Percentiles rank a stretch among this genome's conserved stretches.
These are phyloP conservation scores for Vanderwaltozyma polyspora DNA, from an alignment of 805 yeast species.

Conservation along the genomic window DNA sequence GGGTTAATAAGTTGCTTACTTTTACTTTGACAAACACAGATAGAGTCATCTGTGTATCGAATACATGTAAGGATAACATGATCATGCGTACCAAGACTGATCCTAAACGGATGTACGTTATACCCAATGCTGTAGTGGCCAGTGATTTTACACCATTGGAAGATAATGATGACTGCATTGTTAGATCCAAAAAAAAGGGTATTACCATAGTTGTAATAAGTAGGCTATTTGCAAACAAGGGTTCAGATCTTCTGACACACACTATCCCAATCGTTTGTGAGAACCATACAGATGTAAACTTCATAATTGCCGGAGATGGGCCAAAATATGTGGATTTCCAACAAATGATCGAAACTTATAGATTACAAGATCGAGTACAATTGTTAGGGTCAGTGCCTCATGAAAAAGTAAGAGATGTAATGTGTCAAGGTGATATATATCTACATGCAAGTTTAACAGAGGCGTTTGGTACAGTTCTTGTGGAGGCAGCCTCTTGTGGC, in stretches of 20 bases:
- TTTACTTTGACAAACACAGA: slow-evolving; percentile 81
- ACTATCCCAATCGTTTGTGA: slow-evolving; percentile 76
- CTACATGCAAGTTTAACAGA: slow-evolving; percentile 90
- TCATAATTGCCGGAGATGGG: slow-evolving; percentile 92
- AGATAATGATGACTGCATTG: not conserved
- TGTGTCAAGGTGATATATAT: slow-evolving; percentile 89
- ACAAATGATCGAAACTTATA: slow-evolving; percentile 83
- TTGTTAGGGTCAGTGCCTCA: slow-evolving; percentile 81
- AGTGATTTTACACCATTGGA: slow-evolving; percentile 55
- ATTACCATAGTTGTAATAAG: slow-evolving; percentile 87
- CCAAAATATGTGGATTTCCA: slow-evolving; percentile 89
- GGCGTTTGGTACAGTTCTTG: slow-evolving; percentile 94
- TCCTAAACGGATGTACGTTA: slow-evolving; percentile 72
- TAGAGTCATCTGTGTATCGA: slow-evolving; percentile 91
- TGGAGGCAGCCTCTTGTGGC: slow-evolving; percentile 97
- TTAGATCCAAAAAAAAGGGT: slow-evolving; percentile 11
- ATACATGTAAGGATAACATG: slow-evolving; percentile 92
- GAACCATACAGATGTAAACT: slow-evolving; percentile 50
- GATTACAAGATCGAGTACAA: slow-evolving; percentile 78
- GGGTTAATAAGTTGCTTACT: slow-evolving; percentile 77
- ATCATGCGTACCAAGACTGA: slow-evolving; percentile 77
- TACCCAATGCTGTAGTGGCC: slow-evolving; percentile 91
- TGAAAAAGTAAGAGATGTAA: slow-evolving; percentile 84
- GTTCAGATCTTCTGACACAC: slow-evolving; percentile 79
- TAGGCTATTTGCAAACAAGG: slow-evolving; percentile 88